Evolutionary conservation across 495 filamentous ascomycete genomes (phyloP), one percentile per base, ranked within the genome.

Genomic region (Penicillium chermesinum): DNA sequence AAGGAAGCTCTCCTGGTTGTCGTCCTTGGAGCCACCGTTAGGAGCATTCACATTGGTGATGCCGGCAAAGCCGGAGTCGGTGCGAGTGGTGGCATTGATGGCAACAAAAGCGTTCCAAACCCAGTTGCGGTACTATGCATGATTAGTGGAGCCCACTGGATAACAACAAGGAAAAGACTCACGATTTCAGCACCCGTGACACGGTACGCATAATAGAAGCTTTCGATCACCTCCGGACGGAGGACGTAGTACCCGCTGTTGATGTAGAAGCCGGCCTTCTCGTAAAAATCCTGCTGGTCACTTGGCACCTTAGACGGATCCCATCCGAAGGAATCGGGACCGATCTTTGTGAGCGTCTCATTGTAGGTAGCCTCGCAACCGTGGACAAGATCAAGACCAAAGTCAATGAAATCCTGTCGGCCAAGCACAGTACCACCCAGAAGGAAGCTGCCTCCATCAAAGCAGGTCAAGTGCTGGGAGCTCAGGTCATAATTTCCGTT

Each of bases 1-100:
- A 67, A 88, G 82, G 71, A 94, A 95, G 55, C 86, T 91, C 71
- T 95, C 89, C 74, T 91, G 85, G 59, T 83, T 82, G 53, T 94
- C 82, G 27, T 65, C 62, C 40, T 77, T 79, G 4, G 64, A 62
- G 4, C 85, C 88, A 3, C 89, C 89, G 7, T 68, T 70, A 0
- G 50, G 36, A 16, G 56, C 59, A 54, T 87, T 86, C n/a, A 93
- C 89, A 61, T 94, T 61, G 0, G 54, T 52, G 37, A 95, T 65
- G 10, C 73, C 74, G 12, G 78, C 74, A 64, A 82, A 95, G 3
- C 89, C 89, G 3, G 79, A 81, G 2, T 73, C 79, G 0, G 80
- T 82, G 19, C 74, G 64, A 50, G 78, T 82, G 18, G 80, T 87
- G 13, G 57, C 54, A 57, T 87, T 86, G 58, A 96, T 85, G 1